A percentile compares a stretch with the other conserved stretches of the same genome.
Evolutionary conservation across 176 grass and related monocot genomes (phyloP).

Genomic region (Bromus sterilis): DNA sequence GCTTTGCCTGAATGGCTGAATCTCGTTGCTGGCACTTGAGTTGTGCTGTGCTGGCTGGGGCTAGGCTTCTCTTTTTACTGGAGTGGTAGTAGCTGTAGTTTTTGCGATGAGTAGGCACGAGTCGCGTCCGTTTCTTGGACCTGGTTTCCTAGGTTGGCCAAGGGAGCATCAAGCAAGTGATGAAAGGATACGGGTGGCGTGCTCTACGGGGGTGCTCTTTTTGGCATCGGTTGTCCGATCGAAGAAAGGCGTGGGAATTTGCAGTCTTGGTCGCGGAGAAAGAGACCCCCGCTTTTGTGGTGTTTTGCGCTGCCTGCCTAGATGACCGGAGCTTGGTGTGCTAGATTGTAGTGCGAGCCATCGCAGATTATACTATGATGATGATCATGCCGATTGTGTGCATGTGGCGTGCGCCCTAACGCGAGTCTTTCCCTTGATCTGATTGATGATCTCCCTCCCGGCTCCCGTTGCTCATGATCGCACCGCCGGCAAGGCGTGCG

Average conservation of each 20-base stretch:
- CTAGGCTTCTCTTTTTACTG: neutral
- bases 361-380: too few species aligned
- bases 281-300: neutral
- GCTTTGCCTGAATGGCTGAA: neutral
- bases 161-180: neutral
- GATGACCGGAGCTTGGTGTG: neutral
- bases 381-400: neutral
- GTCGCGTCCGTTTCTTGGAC: neutral
- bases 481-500: neutral
- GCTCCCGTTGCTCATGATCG: neutral
- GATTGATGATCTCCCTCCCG: too few species aligned
- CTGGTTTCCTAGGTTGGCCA: too few species aligned
- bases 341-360: too few species aligned
- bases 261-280: neutral
- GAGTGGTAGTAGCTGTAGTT: neutral
- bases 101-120: neutral
- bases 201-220: conserved; percentile 11
- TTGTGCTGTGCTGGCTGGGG: neutral
- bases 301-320: neutral
- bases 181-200: neutral
- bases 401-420: neutral
- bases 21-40: neutral
- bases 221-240: neutral
- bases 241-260: neutral
- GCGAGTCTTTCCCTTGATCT: neutral